Conservation (phyloP, 306 rosid genomes). For the Glycine soja region DNA sequence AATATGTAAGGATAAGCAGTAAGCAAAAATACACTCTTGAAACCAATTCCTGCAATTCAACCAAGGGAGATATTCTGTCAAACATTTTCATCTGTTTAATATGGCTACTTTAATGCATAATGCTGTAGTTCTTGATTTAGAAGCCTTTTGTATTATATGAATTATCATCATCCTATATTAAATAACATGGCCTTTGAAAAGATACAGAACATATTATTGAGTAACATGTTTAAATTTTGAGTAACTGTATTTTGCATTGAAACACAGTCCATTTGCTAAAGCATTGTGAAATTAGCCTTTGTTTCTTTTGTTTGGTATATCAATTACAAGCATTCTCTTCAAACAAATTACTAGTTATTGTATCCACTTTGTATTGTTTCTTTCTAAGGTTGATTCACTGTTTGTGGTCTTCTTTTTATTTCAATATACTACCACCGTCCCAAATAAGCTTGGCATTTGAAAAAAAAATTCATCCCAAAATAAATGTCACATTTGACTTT, state of each 20-base stretch:
- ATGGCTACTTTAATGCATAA: background rate
- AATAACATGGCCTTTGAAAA: background rate
- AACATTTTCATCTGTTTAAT: background rate
- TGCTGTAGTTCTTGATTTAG: background rate
- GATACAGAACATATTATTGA: background rate
- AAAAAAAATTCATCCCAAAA: too few species aligned
- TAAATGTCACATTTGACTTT: too few species aligned
- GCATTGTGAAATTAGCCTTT: background rate
- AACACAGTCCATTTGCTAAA: background rate
- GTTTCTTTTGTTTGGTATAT: slow-evolving; percentile 4
- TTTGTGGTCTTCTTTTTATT: too few species aligned
- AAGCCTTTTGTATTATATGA: background rate
- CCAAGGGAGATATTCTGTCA: slow-evolving; percentile 32
- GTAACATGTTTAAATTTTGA: slow-evolving; percentile 12
- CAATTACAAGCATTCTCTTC: background rate
- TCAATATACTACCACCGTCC: too few species aligned
- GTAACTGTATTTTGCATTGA: slow-evolving; percentile 4
- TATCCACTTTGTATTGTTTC: too few species aligned
- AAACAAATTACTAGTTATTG: too few species aligned
- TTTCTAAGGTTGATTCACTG: too few species aligned
- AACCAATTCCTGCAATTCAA: slow-evolving; percentile 78
- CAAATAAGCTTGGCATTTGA: too few species aligned
- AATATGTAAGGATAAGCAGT: slow-evolving; percentile 72
- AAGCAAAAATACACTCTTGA: slow-evolving; percentile 87
- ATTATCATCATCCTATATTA: background rate